These are phyloP conservation scores for Annulohypoxylon maeteangense DNA, from an alignment of 495 filamentous ascomycete species.

Conservation along the genomic window DNA sequence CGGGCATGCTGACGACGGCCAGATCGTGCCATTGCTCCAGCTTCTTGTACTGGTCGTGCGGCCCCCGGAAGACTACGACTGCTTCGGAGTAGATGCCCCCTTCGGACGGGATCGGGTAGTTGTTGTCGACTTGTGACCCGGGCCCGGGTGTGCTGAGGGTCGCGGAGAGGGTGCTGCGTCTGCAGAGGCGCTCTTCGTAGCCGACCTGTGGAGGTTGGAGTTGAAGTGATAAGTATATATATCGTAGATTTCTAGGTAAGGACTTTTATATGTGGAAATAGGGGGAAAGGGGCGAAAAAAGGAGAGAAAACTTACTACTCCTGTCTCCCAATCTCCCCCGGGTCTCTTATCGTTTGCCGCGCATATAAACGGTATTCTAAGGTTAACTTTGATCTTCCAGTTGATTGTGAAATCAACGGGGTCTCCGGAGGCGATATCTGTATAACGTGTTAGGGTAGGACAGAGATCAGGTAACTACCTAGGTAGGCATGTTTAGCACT, in stretches of 20 bases:
- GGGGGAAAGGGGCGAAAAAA: not conserved
- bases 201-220: conserved; percentile 56
- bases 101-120: conserved; percentile 74
- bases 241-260: not conserved
- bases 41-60: conserved; percentile 59
- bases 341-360: conserved; percentile 78
- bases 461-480: not conserved
- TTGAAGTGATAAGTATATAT: conserved; percentile 12
- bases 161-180: conserved; percentile 75
- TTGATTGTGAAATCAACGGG: conserved; percentile 74
- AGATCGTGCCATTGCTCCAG: conserved; percentile 62
- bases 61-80: conserved; percentile 64
- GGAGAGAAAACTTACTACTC: conserved; percentile 47
- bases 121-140: conserved; percentile 50
- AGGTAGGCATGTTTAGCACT: conserved; percentile 25
- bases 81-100: conserved; percentile 74
- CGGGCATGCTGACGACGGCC: conserved; percentile 76
- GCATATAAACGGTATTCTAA: conserved; percentile 73
- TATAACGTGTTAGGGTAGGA: conserved; percentile 6
- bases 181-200: conserved; percentile 76
- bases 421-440: conserved; percentile 69
- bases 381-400: conserved; percentile 58
- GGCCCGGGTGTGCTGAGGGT: conserved; percentile 66
- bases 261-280: not conserved
- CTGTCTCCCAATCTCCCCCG: conserved; percentile 82